Conservation (phyloP, 441 rosid genomes). For the Gossypium trilobum region DNA sequence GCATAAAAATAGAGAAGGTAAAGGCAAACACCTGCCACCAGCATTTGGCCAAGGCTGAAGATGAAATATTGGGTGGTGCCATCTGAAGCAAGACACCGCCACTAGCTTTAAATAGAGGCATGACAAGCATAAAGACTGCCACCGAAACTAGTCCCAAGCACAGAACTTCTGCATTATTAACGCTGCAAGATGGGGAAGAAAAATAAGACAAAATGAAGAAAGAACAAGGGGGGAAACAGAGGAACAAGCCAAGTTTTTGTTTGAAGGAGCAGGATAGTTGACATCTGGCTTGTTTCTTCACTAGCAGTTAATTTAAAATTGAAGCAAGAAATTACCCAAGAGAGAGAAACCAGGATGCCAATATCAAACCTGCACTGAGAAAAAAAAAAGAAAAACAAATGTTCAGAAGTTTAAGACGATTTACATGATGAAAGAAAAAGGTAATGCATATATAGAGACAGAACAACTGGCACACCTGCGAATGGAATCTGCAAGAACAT, state of each 20-base stretch:
- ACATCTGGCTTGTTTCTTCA: background rate
- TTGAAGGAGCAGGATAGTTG: background rate
- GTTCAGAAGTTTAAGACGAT: constrained; percentile 29
- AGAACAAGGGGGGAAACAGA: background rate
- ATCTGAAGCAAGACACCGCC: constrained; percentile 82
- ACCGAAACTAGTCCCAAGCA: constrained; percentile 83
- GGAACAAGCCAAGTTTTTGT: background rate
- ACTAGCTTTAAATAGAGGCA: constrained; percentile 74
- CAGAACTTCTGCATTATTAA: constrained; percentile 80
- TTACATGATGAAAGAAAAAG: background rate
- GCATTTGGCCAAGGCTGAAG: constrained; percentile 82
- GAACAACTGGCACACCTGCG: constrained; percentile 52
- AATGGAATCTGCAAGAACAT: constrained; percentile 86
- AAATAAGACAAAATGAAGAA: background rate
- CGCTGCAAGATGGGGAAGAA: constrained; percentile 37
- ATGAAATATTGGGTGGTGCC: constrained; percentile 82
- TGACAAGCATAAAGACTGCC: constrained; percentile 69
- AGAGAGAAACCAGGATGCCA: constrained; percentile 92
- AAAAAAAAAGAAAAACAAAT: constrained; percentile 13
- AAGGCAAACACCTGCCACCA: constrained; percentile 59
- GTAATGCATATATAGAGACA: constrained; percentile 13
- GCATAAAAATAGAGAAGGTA: background rate
- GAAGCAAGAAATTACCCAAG: constrained; percentile 51
- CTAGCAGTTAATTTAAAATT: background rate
- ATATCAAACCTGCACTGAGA: constrained; percentile 87